Evolutionary conservation across 345 rosid species (phyloP).

Genomic region (Gossypium raimondii): DNA sequence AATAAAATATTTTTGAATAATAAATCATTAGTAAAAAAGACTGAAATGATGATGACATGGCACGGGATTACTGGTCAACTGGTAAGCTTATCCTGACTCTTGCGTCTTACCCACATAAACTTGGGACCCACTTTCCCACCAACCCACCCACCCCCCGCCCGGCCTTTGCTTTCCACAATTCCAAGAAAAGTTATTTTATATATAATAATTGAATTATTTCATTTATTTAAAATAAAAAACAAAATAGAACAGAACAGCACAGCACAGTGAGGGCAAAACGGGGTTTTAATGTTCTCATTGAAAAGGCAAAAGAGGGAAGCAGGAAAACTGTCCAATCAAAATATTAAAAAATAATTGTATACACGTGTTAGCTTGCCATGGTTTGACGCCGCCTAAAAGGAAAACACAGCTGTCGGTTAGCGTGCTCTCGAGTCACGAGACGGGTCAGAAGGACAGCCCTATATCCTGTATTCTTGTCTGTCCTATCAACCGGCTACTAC

Average conservation of each 20-base stretch:
- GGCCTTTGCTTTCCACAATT: constrained; percentile 16
- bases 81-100: constrained; percentile 23
- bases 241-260: background rate
- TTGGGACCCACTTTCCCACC: constrained; percentile 21
- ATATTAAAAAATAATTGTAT: too few species aligned
- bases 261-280: background rate
- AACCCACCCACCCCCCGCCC: constrained; percentile 6
- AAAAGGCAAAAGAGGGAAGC: background rate
- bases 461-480: constrained; percentile 28
- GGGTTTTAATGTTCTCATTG: background rate
- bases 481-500: background rate
- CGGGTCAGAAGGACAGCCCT: constrained; percentile 15
- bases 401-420: constrained; percentile 32
- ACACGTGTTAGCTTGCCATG: constrained; percentile 9
- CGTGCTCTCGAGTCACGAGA: constrained; percentile 31
- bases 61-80: constrained; percentile 23
- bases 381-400: constrained; percentile 16
- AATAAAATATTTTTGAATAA: too few species aligned
- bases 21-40: background rate
- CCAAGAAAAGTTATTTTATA: background rate
- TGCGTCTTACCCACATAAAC: constrained; percentile 13
- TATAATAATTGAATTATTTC: background rate
- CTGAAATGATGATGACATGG: constrained; percentile 24
- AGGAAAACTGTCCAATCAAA: background rate
- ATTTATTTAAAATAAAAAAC: background rate